A percentile compares a stretch with the other conserved stretches of the same genome.
Evolutionary conservation across 371 early-diverging fungal genomes (phyloP).

Genomic region (Rhizopus sp.): DNA sequence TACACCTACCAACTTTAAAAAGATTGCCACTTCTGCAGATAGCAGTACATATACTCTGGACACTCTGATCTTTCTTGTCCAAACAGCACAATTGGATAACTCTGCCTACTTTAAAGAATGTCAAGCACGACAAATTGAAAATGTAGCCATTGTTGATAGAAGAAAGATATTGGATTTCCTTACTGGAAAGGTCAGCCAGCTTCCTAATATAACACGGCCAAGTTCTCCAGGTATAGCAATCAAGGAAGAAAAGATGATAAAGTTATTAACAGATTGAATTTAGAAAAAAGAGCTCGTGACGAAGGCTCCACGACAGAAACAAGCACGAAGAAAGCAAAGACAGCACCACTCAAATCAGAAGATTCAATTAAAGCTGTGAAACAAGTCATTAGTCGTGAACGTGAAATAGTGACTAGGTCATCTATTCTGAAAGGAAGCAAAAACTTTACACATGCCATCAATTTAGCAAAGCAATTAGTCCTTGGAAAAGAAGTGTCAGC

Average conservation of each 20-base stretch:
- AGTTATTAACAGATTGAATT: neutral
- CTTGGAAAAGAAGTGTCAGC: constrained; percentile 22
- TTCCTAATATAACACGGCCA: constrained; percentile 39
- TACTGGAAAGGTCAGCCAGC: constrained; percentile 63
- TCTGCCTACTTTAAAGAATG: constrained; percentile 74
- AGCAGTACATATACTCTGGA: constrained; percentile 73
- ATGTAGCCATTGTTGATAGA: constrained; percentile 76
- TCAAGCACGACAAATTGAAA: constrained; percentile 58
- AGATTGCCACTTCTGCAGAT: constrained; percentile 45
- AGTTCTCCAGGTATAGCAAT: constrained; percentile 11
- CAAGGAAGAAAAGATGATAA: neutral
- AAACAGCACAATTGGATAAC: constrained; percentile 65
- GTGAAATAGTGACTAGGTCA: constrained; percentile 43
- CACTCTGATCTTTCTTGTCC: constrained; percentile 74
- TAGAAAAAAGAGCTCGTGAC: constrained; percentile 40
- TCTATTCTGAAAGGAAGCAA: constrained; percentile 51
- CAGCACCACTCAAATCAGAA: constrained; percentile 28
- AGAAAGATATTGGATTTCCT: constrained; percentile 73
- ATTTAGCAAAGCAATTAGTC: constrained; percentile 22
- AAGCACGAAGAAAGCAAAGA: constrained; percentile 37
- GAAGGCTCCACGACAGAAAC: constrained; percentile 32
- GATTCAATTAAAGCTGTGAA: constrained; percentile 40
- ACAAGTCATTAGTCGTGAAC: constrained; percentile 44
- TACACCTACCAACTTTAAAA: constrained; percentile 61
- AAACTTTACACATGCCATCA: constrained; percentile 25